A percentile compares a stretch with the other conserved stretches of the same genome.
Evolutionary conservation across 768 basidiomycete genomes (phyloP).

Genomic region (Pilatotrama ljubarskyi): DNA sequence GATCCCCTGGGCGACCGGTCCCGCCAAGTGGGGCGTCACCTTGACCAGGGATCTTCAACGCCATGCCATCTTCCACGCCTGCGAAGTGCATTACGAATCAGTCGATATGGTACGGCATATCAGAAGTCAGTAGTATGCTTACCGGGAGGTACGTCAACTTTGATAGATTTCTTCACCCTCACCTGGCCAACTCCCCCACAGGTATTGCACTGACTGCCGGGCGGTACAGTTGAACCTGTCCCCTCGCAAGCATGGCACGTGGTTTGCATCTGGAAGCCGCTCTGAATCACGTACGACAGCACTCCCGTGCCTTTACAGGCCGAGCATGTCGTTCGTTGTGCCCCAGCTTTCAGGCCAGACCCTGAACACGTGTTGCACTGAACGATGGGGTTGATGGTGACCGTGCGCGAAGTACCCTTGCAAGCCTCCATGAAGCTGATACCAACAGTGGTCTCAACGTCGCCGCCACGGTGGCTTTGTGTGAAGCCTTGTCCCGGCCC

Average conservation of each 20-base stretch:
- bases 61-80: slow-evolving; percentile 97
- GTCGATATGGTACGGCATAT: background rate
- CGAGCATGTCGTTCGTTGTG: slow-evolving; percentile 75
- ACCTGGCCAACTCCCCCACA: slow-evolving; percentile 91
- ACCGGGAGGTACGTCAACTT: slow-evolving; percentile 87
- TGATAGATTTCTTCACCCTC: slow-evolving; percentile 70
- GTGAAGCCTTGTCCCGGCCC: slow-evolving; percentile 39
- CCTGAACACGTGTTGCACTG: slow-evolving; percentile 86
- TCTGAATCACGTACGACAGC: slow-evolving; percentile 85
- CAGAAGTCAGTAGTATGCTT: slow-evolving; percentile 32
- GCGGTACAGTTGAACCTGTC: slow-evolving; percentile 76
- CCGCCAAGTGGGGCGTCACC: slow-evolving; percentile 86
- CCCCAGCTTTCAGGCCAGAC: slow-evolving; percentile 82
- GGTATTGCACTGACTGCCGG: slow-evolving; percentile 69
- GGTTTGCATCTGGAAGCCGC: slow-evolving; percentile 95
- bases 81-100: slow-evolving; percentile 11
- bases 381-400: slow-evolving; percentile 78
- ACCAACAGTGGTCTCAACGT: slow-evolving; percentile 75
- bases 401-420: slow-evolving; percentile 76
- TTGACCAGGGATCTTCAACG: slow-evolving; percentile 72
- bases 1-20: slow-evolving; percentile 78
- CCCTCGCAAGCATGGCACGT: slow-evolving; percentile 86
- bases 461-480: slow-evolving; percentile 61
- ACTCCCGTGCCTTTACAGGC: slow-evolving; percentile 87
- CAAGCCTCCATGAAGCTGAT: slow-evolving; percentile 94